Conservation (phyloP, 495 filamentous ascomycete species). For the Lepraria neglecta region DNA sequence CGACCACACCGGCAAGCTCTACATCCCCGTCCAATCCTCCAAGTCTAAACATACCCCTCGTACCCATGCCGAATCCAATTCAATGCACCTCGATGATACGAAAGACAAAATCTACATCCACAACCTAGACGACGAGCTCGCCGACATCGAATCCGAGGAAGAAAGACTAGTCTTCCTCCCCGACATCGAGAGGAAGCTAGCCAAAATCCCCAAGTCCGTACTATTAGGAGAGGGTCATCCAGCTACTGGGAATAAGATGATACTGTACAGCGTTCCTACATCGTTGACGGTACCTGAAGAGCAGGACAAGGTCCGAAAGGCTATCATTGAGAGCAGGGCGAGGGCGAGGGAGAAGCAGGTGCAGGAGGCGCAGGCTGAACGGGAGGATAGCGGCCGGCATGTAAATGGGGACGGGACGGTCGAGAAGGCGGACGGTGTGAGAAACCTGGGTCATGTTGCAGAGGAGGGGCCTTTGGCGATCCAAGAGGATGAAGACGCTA, state of each 20-base stretch:
- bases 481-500: constrained; percentile 55
- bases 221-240: constrained; percentile 43
- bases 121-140: constrained; percentile 81
- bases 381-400: neutral
- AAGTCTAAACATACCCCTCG: constrained; percentile 21
- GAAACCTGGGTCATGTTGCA: constrained; percentile 5
- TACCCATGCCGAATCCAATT: constrained; percentile 36
- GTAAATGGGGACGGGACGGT: neutral
- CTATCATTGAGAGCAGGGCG: constrained; percentile 74
- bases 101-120: constrained; percentile 83
- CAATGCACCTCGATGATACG: constrained; percentile 85
- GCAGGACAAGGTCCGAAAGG: constrained; percentile 74
- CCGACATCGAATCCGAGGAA: constrained; percentile 50
- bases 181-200: constrained; percentile 74
- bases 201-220: constrained; percentile 61
- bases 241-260: constrained; percentile 56
- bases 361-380: constrained; percentile 14
- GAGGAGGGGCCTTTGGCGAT: constrained; percentile 5
- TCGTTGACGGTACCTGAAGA: constrained; percentile 71
- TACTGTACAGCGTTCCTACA: constrained; percentile 72
- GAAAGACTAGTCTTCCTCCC: constrained; percentile 66
- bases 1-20: constrained; percentile 52
- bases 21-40: constrained; percentile 46
- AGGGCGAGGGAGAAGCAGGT: constrained; percentile 51
- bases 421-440: constrained; percentile 9